Evolutionary conservation across 495 filamentous ascomycete genomes (phyloP).

Genomic region (Xylaria palmicola): DNA sequence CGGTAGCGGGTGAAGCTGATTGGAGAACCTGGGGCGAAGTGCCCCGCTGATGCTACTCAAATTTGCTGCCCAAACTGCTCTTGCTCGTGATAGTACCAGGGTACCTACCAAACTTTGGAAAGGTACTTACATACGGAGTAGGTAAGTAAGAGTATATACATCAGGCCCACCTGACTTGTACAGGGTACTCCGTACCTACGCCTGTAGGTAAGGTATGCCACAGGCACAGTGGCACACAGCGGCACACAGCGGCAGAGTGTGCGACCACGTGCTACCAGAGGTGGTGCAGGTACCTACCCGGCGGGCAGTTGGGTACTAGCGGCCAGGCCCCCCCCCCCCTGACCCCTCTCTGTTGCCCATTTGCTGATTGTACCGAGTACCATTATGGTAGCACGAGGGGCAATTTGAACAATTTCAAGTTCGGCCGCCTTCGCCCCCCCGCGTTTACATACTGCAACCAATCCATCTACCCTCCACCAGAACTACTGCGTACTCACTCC

Average conservation of each 20-base stretch:
- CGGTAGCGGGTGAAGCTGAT: too few relatives aligned
- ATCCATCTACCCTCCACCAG: background rate
- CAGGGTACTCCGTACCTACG: too few relatives aligned
- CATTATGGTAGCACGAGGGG: slow-evolving; percentile 12
- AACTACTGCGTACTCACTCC: slow-evolving; percentile 5
- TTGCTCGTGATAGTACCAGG: too few relatives aligned
- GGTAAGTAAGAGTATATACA: background rate
- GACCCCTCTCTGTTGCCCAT: background rate
- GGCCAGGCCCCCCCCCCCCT: background rate
- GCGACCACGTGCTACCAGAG: too few relatives aligned
- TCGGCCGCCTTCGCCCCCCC: slow-evolving; percentile 13
- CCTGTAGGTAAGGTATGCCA: too few relatives aligned
- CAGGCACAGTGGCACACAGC: too few relatives aligned
- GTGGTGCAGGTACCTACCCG: too few relatives aligned
- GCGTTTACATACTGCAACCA: slow-evolving; percentile 11
- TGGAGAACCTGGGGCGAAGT: background rate
- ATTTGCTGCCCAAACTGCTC: slow-evolving; percentile 8
- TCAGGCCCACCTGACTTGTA: too few relatives aligned
- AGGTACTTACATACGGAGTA: too few relatives aligned
- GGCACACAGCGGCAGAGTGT: too few relatives aligned
- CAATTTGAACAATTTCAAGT: slow-evolving; percentile 11
- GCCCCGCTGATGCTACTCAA: background rate
- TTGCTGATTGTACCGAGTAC: too few relatives aligned
- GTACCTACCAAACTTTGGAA: too few relatives aligned
- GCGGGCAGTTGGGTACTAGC: background rate